A percentile compares a stretch with the other conserved stretches of the same genome.
phyloP scores from a whole-genome alignment of 78 protist species.

The Dictyostelium purpureum region DNA sequence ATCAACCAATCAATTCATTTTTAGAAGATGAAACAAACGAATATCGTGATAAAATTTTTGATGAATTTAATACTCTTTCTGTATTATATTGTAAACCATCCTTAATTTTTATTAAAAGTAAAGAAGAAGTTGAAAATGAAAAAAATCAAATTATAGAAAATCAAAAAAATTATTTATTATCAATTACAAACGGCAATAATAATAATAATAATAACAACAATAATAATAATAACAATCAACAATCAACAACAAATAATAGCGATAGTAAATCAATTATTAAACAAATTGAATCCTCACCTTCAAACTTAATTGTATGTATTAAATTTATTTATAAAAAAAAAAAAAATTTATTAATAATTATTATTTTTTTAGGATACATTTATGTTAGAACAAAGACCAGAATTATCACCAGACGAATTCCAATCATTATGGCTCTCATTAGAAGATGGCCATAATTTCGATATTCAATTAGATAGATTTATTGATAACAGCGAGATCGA shows the following conservation, averaged over 20 bases:
- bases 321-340: too few species aligned
- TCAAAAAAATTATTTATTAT: neutral
- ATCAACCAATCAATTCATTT: neutral
- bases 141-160: neutral
- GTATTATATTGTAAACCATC: conserved; percentile 87
- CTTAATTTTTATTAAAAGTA: conserved; percentile 67
- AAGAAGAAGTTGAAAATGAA: conserved; percentile 3
- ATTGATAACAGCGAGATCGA: conserved; percentile 25
- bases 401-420: conserved; percentile 40
- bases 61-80: conserved; percentile 93
- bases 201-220: neutral
- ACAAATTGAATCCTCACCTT: conserved; percentile 42
- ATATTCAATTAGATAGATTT: conserved; percentile 15
- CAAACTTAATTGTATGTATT: neutral
- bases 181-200: neutral
- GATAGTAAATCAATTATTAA: neutral
- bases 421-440: conserved; percentile 39
- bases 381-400: conserved; percentile 18
- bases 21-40: conserved; percentile 58
- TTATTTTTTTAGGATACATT: too few species aligned
- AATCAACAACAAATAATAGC: neutral
- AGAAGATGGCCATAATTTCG: conserved; percentile 48
- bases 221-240: neutral
- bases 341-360: too few species aligned
- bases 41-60: conserved; percentile 85